These are phyloP conservation scores for Neoconidiobolus thromboides DNA, from an alignment of 371 early-diverging fungal species.

Conservation along the genomic window DNA sequence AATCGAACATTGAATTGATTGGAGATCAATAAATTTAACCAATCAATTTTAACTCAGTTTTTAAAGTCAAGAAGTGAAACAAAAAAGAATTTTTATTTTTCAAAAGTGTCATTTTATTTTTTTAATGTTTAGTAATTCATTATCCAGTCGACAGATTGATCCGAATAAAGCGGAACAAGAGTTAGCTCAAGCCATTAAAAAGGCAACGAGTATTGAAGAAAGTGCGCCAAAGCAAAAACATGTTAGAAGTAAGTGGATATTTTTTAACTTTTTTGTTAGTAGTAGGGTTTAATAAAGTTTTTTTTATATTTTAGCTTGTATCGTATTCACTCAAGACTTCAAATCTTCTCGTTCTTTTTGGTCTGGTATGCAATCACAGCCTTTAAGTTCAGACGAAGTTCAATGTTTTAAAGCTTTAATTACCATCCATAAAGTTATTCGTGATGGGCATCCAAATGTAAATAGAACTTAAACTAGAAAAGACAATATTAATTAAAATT, in stretches of 20 bases:
- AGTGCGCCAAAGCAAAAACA: slow-evolving; percentile 96
- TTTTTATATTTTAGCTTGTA: slow-evolving; percentile 28
- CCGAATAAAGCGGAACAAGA: slow-evolving; percentile 68
- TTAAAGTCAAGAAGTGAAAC: too few relatives aligned
- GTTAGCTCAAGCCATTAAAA: slow-evolving; percentile 68
- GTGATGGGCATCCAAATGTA: slow-evolving; percentile 76
- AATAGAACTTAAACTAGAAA: not conserved
- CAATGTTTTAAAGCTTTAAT: slow-evolving; percentile 91
- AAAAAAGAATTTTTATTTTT: too few relatives aligned
- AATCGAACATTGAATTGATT: too few relatives aligned
- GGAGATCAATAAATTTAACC: too few relatives aligned
- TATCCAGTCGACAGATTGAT: slow-evolving; percentile 11
- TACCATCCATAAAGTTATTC: slow-evolving; percentile 83
- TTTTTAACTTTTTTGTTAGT: not conserved
- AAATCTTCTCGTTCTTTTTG: slow-evolving; percentile 72
- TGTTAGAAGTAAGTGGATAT: slow-evolving; percentile 51
- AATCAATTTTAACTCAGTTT: too few relatives aligned
- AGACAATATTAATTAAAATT: not conserved
- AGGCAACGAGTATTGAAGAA: slow-evolving; percentile 79
- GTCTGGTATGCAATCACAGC: slow-evolving; percentile 67
- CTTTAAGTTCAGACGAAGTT: slow-evolving; percentile 77
- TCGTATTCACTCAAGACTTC: slow-evolving; percentile 90
- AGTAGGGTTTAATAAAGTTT: not conserved
- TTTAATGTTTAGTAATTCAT: not conserved
- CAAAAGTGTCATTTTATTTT: too few relatives aligned